Evolutionary conservation across 768 basidiomycete genomes (phyloP).

Genomic region (Cystobasidium onofrii): DNA sequence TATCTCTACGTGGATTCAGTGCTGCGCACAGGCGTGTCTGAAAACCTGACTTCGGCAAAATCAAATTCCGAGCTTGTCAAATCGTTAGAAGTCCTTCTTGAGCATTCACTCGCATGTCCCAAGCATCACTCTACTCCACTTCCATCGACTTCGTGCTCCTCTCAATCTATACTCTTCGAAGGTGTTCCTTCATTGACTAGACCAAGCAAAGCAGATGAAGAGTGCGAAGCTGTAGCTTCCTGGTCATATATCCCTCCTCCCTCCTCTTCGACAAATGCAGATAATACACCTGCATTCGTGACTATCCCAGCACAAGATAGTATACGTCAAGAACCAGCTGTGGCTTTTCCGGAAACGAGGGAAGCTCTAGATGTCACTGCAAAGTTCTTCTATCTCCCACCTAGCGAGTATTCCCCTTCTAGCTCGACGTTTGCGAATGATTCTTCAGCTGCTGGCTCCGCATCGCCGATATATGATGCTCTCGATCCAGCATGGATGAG

Average conservation of each 20-base stretch:
- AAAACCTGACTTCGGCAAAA: conserved; percentile 14
- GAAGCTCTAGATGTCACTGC: conserved; percentile 28
- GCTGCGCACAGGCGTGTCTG: conserved; percentile 1
- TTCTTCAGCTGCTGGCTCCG: background rate
- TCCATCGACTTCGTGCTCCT: conserved; percentile 9
- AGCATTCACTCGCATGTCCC: conserved; percentile 24
- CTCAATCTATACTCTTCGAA: background rate
- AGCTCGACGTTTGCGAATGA: background rate
- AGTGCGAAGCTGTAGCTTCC: conserved; percentile 23
- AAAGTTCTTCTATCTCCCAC: conserved; percentile 34
- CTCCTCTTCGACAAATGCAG: background rate
- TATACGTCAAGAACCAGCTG: conserved; percentile 27
- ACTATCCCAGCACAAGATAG: conserved; percentile 25
- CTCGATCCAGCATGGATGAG: conserved; percentile 25
- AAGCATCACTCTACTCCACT: conserved; percentile 17
- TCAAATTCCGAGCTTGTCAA: conserved; percentile 22
- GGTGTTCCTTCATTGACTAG: conserved; percentile 1
- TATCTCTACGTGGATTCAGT: conserved; percentile 28
- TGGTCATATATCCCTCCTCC: conserved; percentile 11
- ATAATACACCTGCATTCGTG: background rate
- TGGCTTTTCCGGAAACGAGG: conserved; percentile 13
- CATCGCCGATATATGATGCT: background rate
- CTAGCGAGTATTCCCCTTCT: background rate
- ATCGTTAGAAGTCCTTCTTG: background rate
- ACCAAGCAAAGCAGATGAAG: background rate